A percentile compares a stretch with the other conserved stretches of the same genome.
phyloP scores from a whole-genome alignment of 441 rosid species.

The Erysimum cheiri region DNA sequence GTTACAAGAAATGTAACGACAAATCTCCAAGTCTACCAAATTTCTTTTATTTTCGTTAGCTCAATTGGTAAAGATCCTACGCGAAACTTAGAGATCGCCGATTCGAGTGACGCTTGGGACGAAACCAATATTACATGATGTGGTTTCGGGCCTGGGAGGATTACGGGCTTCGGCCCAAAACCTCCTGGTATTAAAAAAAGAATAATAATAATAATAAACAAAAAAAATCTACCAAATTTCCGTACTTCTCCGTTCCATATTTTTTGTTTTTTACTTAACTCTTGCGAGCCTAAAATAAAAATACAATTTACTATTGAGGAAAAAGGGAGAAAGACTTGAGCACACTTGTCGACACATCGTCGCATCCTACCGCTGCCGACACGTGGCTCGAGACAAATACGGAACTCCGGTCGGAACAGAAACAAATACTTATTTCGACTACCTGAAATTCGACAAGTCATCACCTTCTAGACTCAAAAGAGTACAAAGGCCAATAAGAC shows the following conservation, averaged over 20 bases:
- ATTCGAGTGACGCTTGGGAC: too few relatives aligned
- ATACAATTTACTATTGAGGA: conserved; percentile 4
- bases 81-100: too few relatives aligned
- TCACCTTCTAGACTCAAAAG: conserved; percentile 30
- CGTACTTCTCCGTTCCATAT: conserved; percentile 28
- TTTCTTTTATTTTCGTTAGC: conserved; percentile 5
- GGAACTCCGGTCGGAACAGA: conserved; percentile 44
- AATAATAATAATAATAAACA: too few relatives aligned
- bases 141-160: too few relatives aligned
- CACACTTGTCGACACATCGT: conserved; percentile 39
- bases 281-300: conserved; percentile 13
- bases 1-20: conserved; percentile 16
- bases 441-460: conserved; percentile 46
- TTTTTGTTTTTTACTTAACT: conserved; percentile 36
- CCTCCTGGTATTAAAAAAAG: too few relatives aligned
- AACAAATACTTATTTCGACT: conserved; percentile 38
- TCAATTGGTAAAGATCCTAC: too few relatives aligned
- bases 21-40: conserved; percentile 34
- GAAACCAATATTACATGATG: too few relatives aligned
- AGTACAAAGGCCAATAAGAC: conserved; percentile 34
- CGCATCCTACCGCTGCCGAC: conserved; percentile 31
- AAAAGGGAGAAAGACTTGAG: conserved; percentile 31
- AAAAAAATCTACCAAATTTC: conserved; percentile 30
- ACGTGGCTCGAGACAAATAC: conserved; percentile 44
- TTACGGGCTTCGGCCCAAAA: too few relatives aligned